Evolutionary conservation across 2,329 filamentous ascomycete species (phyloP).

Genomic region (Trichoderma endophyticum): DNA sequence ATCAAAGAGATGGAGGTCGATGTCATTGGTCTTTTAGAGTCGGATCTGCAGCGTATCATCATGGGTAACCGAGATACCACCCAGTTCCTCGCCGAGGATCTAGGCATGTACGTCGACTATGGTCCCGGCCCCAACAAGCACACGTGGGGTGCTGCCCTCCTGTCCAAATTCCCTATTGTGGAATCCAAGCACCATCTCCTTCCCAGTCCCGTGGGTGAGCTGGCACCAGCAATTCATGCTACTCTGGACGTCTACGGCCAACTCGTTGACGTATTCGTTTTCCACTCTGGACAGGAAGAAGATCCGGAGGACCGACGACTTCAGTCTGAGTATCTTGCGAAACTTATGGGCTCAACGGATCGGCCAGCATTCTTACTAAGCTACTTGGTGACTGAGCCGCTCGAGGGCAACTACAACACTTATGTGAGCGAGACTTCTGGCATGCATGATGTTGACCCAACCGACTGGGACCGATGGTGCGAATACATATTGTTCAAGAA

Average conservation of each 20-base stretch:
- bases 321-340: slow-evolving; percentile 80
- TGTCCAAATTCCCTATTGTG: slow-evolving; percentile 96
- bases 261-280: slow-evolving; percentile 89
- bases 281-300: slow-evolving; percentile 98
- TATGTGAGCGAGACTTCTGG: slow-evolving; percentile 83
- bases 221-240: slow-evolving; percentile 95
- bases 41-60: slow-evolving; percentile 93
- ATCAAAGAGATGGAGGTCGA: slow-evolving; percentile 96
- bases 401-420: slow-evolving; percentile 93
- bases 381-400: slow-evolving; percentile 88
- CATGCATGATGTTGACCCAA: slow-evolving; percentile 92
- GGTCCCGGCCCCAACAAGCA: slow-evolving; percentile 98
- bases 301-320: slow-evolving; percentile 86
- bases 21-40: slow-evolving; percentile 90
- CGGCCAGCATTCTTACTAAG: slow-evolving; percentile 82
- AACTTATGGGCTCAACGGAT: slow-evolving; percentile 79
- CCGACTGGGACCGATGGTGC: slow-evolving; percentile 97
- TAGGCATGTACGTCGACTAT: slow-evolving; percentile 98
- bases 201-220: slow-evolving; percentile 87
- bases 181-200: slow-evolving; percentile 96
- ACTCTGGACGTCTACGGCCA: slow-evolving; percentile 91
- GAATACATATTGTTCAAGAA: slow-evolving; percentile 97
- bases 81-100: slow-evolving; percentile 89
- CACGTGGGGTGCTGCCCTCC: slow-evolving; percentile 89
- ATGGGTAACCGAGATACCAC: slow-evolving; percentile 98